A percentile compares a stretch with the other conserved stretches of the same genome.
phyloP scores from a whole-genome alignment of 2,329 filamentous ascomycete species.

The Lecanicillium sp. region DNA sequence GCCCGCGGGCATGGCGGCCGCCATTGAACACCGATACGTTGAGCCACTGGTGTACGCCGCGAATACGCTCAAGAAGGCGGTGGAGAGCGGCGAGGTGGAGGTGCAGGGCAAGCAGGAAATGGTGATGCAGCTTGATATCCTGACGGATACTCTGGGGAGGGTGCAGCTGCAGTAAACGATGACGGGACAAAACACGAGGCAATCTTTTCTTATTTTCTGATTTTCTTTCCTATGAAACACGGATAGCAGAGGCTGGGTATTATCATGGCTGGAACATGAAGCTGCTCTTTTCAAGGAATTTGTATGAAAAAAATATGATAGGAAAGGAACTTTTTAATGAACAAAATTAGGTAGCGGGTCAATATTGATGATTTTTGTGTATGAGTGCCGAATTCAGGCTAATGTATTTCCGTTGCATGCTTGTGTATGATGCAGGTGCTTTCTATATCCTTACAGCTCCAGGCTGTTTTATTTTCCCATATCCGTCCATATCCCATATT shows the following conservation, averaged over 20 bases:
- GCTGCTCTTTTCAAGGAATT: not conserved
- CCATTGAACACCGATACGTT: constrained; percentile 51
- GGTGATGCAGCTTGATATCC: constrained; percentile 31
- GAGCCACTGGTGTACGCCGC: constrained; percentile 42
- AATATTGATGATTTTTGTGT: not conserved
- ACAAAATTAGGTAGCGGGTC: no score
- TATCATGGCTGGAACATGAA: not conserved
- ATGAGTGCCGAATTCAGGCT: no score
- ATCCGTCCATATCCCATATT: no score
- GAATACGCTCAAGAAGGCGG: constrained; percentile 23
- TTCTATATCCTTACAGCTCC: no score
- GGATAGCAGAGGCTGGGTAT: no score
- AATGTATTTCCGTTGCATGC: no score
- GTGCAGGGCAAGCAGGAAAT: constrained; percentile 14
- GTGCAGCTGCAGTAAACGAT: constrained; percentile 28
- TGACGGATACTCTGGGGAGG: constrained; percentile 34
- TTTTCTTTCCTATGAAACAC: no score
- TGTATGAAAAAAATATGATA: no score
- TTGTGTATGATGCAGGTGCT: no score
- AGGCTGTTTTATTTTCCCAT: no score
- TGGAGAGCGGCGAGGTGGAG: constrained; percentile 24
- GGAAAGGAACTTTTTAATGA: not conserved
- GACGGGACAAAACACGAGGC: no score
- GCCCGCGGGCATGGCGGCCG: constrained; percentile 47
- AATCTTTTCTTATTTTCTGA: no score